phyloP scores from a whole-genome alignment of 2,329 filamentous ascomycete species.

The Dryadomyces quercus-mongolicae region DNA sequence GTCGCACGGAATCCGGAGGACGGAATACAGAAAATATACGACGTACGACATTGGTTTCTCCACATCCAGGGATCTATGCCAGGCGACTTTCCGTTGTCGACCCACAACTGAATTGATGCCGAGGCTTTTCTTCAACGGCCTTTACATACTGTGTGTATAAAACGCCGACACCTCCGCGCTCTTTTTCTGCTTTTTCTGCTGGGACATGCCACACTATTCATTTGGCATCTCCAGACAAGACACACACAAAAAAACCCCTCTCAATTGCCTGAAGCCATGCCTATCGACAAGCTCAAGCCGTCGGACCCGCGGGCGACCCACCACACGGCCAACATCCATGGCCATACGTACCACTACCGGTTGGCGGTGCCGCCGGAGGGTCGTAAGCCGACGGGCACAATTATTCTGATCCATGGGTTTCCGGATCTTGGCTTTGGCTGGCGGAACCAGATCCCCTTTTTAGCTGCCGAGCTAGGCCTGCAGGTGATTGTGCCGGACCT shows the following conservation, averaged over 20 bases:
- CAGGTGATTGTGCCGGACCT: slow-evolving; percentile 77
- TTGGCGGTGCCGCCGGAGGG: slow-evolving; percentile 34
- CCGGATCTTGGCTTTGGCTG: slow-evolving; percentile 77
- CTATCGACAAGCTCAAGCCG: slow-evolving; percentile 40
- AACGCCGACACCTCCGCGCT: too few species aligned
- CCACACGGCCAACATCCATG: slow-evolving; percentile 51
- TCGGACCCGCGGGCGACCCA: slow-evolving; percentile 56
- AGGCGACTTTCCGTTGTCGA: too few species aligned
- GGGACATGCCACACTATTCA: too few species aligned
- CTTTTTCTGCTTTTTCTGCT: too few species aligned
- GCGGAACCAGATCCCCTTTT: slow-evolving; percentile 75
- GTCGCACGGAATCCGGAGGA: too few species aligned
- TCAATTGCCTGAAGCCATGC: not conserved
- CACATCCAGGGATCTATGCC: too few species aligned
- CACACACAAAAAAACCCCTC: not conserved
- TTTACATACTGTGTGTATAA: too few species aligned
- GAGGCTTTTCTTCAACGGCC: too few species aligned
- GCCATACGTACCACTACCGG: slow-evolving; percentile 58
- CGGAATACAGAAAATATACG: too few species aligned
- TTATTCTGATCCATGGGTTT: slow-evolving; percentile 56
- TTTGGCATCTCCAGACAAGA: too few species aligned
- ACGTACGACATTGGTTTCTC: too few species aligned
- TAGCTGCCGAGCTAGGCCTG: slow-evolving; percentile 58
- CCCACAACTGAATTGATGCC: too few species aligned
- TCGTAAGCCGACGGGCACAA: slow-evolving; percentile 17